Percentiles rank a stretch among this genome's conserved stretches.
Conservation (phyloP, 176 grass and related monocot genomes). For the Pontederia crassipes region DNA sequence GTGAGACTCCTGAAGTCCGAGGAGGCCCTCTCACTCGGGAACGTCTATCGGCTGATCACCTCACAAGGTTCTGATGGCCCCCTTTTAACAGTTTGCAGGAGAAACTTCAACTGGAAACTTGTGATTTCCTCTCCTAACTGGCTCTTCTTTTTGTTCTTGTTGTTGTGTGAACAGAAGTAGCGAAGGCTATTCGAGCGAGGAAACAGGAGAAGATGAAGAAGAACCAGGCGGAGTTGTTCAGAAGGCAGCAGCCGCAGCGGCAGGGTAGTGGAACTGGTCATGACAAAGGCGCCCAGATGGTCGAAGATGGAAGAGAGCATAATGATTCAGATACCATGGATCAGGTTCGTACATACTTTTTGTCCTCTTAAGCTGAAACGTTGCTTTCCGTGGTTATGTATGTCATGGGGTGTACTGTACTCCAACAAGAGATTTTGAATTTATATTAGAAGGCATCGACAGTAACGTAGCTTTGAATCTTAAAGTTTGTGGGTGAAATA, state of each 20-base stretch:
- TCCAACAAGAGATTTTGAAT: too few species aligned
- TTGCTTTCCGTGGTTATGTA: background rate
- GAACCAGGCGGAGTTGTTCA: slow-evolving; percentile 19
- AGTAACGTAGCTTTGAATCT: too few species aligned
- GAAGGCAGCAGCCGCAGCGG: slow-evolving; percentile 16
- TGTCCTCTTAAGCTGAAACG: too few species aligned
- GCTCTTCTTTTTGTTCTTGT: background rate
- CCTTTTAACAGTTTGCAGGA: background rate
- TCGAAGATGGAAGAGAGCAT: background rate
- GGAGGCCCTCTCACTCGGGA: slow-evolving; percentile 62
- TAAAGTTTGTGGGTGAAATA: too few species aligned
- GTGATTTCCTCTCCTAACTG: background rate
- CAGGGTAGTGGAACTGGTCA: slow-evolving; percentile 19
- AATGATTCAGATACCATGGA: background rate
- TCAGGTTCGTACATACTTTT: background rate
- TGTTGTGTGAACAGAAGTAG: slow-evolving; percentile 42
- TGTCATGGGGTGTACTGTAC: too few species aligned
- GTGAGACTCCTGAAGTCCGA: slow-evolving; percentile 89
- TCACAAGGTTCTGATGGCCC: slow-evolving; percentile 35
- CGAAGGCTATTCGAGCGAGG: slow-evolving; percentile 58
- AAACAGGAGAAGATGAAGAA: slow-evolving; percentile 63
- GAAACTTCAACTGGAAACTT: background rate
- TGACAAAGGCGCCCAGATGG: background rate
- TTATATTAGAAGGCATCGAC: too few species aligned
- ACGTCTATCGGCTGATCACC: slow-evolving; percentile 87